These are phyloP conservation scores for Cymbomonas tetramitiformis DNA, from an alignment of 139 green algal species.

Conservation along the genomic window DNA sequence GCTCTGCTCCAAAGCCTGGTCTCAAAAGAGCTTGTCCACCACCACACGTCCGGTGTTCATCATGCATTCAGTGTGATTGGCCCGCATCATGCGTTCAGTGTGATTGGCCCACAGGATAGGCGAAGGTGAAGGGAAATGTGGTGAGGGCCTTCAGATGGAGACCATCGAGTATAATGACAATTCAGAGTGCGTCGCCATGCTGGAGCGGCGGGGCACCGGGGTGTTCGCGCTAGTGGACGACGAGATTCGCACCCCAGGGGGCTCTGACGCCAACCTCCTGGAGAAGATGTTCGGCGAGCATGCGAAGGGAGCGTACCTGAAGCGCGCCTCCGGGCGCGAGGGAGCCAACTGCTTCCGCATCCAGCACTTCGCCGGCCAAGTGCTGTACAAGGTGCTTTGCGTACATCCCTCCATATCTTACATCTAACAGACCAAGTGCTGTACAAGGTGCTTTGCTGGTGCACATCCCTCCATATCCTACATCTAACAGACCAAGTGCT, in stretches of 20 bases:
- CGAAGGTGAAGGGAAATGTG: too few species aligned
- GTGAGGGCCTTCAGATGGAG: neutral
- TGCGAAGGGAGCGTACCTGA: neutral
- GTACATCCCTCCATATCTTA: too few species aligned
- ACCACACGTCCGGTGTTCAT: too few species aligned
- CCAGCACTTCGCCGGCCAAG: slow-evolving; percentile 4
- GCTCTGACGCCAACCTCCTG: slow-evolving; percentile 2
- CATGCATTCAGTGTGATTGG: too few species aligned
- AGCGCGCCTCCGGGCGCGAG: neutral
- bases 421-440: too few species aligned
- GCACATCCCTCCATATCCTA: too few species aligned
- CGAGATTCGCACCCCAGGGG: slow-evolving; percentile 2
- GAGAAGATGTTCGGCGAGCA: slow-evolving; percentile 1
- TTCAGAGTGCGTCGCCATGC: slow-evolving; percentile 6
- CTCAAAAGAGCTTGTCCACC: too few species aligned
- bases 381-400: slow-evolving; percentile 7
- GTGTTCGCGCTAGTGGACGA: neutral
- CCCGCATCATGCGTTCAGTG: too few species aligned
- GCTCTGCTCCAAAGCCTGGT: too few species aligned
- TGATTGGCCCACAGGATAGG: too few species aligned
- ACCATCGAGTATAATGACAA: slow-evolving; percentile 6
- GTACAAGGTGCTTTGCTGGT: too few species aligned
- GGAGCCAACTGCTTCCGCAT: slow-evolving; percentile 8
- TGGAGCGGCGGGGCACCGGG: neutral
- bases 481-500: too few species aligned